Conservation (phyloP, 1,284 basidiomycete genomes). For the Leccinum subspadiceum region DNA sequence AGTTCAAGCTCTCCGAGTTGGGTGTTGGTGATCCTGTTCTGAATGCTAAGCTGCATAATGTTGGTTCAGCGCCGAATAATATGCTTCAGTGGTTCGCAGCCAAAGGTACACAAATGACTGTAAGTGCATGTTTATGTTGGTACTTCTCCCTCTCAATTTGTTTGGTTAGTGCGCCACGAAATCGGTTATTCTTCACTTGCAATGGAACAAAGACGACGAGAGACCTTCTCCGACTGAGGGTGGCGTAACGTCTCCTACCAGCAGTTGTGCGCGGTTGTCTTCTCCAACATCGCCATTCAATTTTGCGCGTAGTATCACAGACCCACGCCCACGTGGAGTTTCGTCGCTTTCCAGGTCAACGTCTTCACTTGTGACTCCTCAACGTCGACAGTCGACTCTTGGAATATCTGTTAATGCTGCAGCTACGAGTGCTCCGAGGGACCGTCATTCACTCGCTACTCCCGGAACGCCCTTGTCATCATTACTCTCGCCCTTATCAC, state of each 20-base stretch:
- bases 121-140: conserved; percentile 34
- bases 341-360: conserved; percentile 50
- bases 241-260: conserved; percentile 19
- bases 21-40: conserved; percentile 65
- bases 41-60: conserved; percentile 65
- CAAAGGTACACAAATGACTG: conserved; percentile 87
- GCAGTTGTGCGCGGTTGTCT: conserved; percentile 21
- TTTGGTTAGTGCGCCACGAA: conserved; percentile 77
- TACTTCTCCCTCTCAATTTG: not conserved
- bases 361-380: conserved; percentile 41
- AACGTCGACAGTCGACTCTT: conserved; percentile 46
- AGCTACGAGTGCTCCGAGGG: conserved; percentile 10
- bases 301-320: conserved; percentile 22
- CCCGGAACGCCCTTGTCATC: conserved; percentile 48
- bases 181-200: conserved; percentile 81
- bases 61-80: conserved; percentile 76
- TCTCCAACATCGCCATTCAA: conserved; percentile 27
- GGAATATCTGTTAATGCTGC: conserved; percentile 28
- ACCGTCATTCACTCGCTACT: conserved; percentile 33
- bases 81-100: conserved; percentile 93
- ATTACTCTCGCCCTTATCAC: conserved; percentile 37
- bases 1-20: conserved; percentile 83
- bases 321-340: conserved; percentile 39
- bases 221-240: conserved; percentile 24
- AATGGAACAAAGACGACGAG: conserved; percentile 74